Base-by-base conservation (phyloP, 345 rosid genomes). In the Eucalyptus melliodora region DNA sequence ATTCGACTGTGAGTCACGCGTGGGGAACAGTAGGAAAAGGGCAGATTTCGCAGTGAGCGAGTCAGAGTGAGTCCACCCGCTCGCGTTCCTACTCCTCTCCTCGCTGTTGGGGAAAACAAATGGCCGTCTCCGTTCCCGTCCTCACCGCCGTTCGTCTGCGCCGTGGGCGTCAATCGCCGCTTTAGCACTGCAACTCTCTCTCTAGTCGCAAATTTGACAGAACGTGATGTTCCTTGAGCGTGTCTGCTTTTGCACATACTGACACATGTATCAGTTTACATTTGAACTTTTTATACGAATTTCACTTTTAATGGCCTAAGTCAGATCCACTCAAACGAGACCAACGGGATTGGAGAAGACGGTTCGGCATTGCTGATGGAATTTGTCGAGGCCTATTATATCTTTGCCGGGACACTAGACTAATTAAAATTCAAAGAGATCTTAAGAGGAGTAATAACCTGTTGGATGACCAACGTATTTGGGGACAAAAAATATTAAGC, bases 161-260 rank as follows among this genome's bases (percentile, higher is more conserved):
- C 42, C 1, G 42, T 97, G 89, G 99, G 99, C 45, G 98, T 97
- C 72, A 97, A 97, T 82, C 96, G 95, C 87, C 98, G 97, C 92
- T 97, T 97, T 49, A 93, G 99, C 97, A 91, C 91, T 12, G 99
- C 95, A 94, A 9, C 40, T 80, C n/a, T 37, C n/a, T 37, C 27
- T 90, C 11, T 47, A 4, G 6, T 8, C 24, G 12, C 16, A 69
- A 42, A 16, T 31, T 67, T 69, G 23, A 9, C n/a, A 17, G 42
- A 5, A 16, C 5, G 40, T 5, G 42, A 34, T 69, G 42, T 67
- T 67, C 42, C 42, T 67, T 31, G 12, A 7, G 80, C 50, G 42
- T 16, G 16, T 21, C 50, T 80, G 51, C 31, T 37, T 45, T 88
- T 86, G 11, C 55, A 50, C 1, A 50, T 50, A 49, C 55, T 40